Evolutionary conservation across 306 rosid species (phyloP), one percentile per base, ranked within the genome.

Genomic region (Vachellia pachyceras): DNA sequence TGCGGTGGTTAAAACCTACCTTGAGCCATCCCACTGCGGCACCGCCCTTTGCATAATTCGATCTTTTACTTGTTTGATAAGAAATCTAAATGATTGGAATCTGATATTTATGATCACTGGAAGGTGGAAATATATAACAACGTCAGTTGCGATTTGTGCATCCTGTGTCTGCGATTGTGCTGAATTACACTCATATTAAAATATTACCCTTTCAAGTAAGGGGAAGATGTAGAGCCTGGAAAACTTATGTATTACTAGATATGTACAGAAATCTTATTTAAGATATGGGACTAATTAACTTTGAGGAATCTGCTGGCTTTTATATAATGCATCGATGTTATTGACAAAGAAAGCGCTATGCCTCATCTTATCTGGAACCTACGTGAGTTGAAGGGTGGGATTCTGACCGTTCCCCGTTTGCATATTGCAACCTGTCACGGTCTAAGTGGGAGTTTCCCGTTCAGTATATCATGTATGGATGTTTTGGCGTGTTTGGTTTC

Each of bases 251-350:
- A 52, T 10, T 72, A 33, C 7, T 70, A 3, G 6, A 17, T 18
- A 36, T 3, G 45, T 66, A 17, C 2, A 40, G 20, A 10, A 37
- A 18, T 36, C 46, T 66, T 66, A 66, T 6, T 66, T 66, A 7
- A 36, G 86, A 67, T 57, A 25, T 73, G 66, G 72, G 52, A 70
- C 40, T 44, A 45, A 29, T 42, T 79, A 33, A 54, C 40, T 82
- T 36, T 67, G 20, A 5, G 17, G 47, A 13, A n/a, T 75, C 77
- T 64, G 77, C 6, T 44, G 10, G 3, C 44, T 40, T 58, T 20
- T 25, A 22, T 47, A 20, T n/a, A 12, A 52, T 13, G 10, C 18
- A 29, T 70, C 64, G 72, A 20, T 37, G 23, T 11, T 66, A 23
- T 50, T 9, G 49, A 47, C 35, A 13, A 68, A 55, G 72, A 57